These are phyloP conservation scores for Hordeum marinum DNA, from an alignment of 176 grass and related monocot species.

Conservation along the genomic window DNA sequence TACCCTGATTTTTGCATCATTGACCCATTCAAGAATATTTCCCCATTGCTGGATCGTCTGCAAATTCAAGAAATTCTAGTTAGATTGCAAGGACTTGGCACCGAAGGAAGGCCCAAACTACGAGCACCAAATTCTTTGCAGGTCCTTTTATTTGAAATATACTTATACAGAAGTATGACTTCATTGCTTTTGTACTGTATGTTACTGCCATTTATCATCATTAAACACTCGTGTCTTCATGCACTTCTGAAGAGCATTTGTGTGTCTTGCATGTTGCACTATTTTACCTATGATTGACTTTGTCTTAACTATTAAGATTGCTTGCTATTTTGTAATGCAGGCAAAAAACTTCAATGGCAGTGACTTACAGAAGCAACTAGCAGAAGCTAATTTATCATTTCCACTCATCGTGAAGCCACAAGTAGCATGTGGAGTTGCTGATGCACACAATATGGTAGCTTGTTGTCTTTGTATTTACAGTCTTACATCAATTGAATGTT, in stretches of 20 bases:
- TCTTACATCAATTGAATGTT: neutral
- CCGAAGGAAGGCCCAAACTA: slow-evolving; percentile 44
- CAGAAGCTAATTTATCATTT: slow-evolving; percentile 65
- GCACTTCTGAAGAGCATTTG: neutral
- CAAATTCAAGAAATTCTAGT: slow-evolving; percentile 83
- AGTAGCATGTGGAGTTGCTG: slow-evolving; percentile 91
- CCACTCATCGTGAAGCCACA: slow-evolving; percentile 94
- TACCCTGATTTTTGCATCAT: slow-evolving; percentile 55
- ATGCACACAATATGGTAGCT: slow-evolving; percentile 94
- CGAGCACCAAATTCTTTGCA: slow-evolving; percentile 73
- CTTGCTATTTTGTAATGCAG: slow-evolving; percentile 39
- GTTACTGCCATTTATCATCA: neutral
- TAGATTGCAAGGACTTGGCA: slow-evolving; percentile 50
- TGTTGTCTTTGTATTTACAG: slow-evolving; percentile 16
- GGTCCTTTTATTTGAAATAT: slow-evolving; percentile 46
- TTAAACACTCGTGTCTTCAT: neutral
- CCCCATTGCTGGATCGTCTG: slow-evolving; percentile 79
- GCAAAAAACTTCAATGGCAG: slow-evolving; percentile 51
- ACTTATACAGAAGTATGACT: neutral
- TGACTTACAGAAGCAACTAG: slow-evolving; percentile 52
- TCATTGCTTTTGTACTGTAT: neutral
- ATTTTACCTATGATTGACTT: neutral
- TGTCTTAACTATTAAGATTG: neutral
- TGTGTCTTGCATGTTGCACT: neutral
- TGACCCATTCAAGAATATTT: slow-evolving; percentile 80